Evolutionary conservation across 257 asterid species (phyloP).

Genomic region (Solanum ossicruentum): DNA sequence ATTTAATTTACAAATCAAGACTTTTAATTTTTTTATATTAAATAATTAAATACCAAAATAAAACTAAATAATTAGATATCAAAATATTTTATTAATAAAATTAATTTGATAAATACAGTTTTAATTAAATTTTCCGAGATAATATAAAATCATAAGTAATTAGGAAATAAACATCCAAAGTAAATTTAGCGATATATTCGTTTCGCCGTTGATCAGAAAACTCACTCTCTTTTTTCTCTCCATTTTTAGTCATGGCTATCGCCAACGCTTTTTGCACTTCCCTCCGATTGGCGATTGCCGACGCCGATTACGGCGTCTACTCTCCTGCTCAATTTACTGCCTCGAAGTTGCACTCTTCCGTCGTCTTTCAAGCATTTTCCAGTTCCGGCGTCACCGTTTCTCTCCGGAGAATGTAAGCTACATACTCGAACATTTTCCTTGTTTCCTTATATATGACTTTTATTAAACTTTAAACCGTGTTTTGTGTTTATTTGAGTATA

Average conservation of each 20-base stretch:
- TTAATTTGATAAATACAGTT: too few species aligned
- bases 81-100: too few species aligned
- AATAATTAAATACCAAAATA: background rate
- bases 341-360: background rate
- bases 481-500: background rate
- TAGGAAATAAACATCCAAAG: background rate
- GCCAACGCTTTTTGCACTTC: constrained; percentile 34
- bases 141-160: too few species aligned
- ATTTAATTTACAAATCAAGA: too few species aligned
- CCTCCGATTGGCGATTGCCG: constrained; percentile 21
- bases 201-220: constrained; percentile 6
- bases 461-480: background rate
- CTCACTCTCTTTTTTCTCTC: background rate
- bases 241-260: constrained; percentile 27
- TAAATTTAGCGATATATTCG: background rate
- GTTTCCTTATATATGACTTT: background rate
- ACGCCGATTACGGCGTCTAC: background rate
- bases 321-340: constrained; percentile 4
- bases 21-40: background rate
- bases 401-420: constrained; percentile 19
- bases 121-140: too few species aligned
- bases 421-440: background rate
- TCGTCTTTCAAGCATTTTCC: constrained; percentile 2
- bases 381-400: background rate
- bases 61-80: too few species aligned